Percentiles rank a stretch among this genome's conserved stretches.
Evolutionary conservation across 2,329 filamentous ascomycete genomes (phyloP).

Genomic region (Ilyonectria mors-panacis): DNA sequence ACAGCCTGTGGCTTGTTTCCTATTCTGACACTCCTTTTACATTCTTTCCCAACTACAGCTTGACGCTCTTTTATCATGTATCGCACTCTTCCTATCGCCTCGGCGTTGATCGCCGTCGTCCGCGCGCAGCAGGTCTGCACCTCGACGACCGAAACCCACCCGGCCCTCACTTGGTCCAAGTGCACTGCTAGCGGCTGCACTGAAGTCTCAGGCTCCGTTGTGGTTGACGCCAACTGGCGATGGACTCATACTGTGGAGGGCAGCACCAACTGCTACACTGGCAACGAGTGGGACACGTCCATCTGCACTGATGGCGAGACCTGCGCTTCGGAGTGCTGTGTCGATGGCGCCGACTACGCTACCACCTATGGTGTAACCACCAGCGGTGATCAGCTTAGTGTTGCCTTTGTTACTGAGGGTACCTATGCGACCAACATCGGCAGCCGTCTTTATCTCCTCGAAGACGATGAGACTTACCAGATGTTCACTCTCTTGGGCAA

Average conservation of each 20-base stretch:
- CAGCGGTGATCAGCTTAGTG: constrained; percentile 63
- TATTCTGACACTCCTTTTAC: constrained; percentile 19
- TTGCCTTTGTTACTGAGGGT: constrained; percentile 70
- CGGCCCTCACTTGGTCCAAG: constrained; percentile 65
- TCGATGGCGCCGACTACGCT: constrained; percentile 67
- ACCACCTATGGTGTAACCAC: constrained; percentile 68
- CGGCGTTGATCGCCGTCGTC: constrained; percentile 45
- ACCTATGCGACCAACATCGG: constrained; percentile 62
- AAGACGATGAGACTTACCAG: constrained; percentile 72
- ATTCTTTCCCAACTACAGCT: constrained; percentile 9
- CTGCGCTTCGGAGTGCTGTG: constrained; percentile 64
- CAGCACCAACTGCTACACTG: constrained; percentile 70
- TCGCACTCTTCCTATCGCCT: constrained; percentile 44
- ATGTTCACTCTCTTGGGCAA: constrained; percentile 74
- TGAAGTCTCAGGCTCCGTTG: constrained; percentile 63
- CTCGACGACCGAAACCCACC: constrained; percentile 64
- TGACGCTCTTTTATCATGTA: constrained; percentile 40
- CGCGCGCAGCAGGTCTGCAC: constrained; percentile 66
- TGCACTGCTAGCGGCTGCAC: constrained; percentile 68
- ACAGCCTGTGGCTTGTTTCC: constrained; percentile 37
- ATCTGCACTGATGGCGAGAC: constrained; percentile 56
- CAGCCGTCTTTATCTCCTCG: constrained; percentile 75
- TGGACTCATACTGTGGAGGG: constrained; percentile 66
- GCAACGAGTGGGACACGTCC: constrained; percentile 62
- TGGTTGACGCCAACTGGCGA: constrained; percentile 73